Base-by-base conservation (phyloP, 2,329 filamentous ascomycete species). In the Dactylellina sp. region DNA sequence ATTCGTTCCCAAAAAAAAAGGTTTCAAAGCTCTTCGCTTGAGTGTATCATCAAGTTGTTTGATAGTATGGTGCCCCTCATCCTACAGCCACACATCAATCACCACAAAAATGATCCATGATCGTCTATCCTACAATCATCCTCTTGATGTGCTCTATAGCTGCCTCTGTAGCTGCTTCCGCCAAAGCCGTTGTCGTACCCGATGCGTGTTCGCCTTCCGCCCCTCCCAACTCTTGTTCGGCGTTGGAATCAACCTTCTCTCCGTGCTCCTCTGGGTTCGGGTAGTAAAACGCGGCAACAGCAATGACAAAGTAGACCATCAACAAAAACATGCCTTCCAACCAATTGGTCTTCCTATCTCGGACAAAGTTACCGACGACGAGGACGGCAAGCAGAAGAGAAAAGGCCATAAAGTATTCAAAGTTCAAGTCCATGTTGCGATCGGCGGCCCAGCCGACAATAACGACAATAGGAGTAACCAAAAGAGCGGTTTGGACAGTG, bases 321-420 rank as follows among this genome's bases (percentile, higher is more conserved):
- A 97, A 87, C 76, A 92, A 91, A 18, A 97, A 85, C 22, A 88
- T 86, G 1, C 93, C 93, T 80, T 97, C 93, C 2, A 97, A 86
- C 79, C 96, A 97, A 79, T 97, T 96, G 71, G 88, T 92, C 84
- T 95, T 95, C 76, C 91, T 88, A 79, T 97, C 93, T 56, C 93
- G 85, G 63, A 97, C 82, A 81, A 97, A 96, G 75, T 92, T 91
- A 0, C 93, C 92, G 44, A 96, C 91, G 0, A 93, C 92, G 42
- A 97, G 84, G 77, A 97, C 94, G 37, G 91, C 87, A 24, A 97
- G 85, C 66, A 97, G 88, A 7, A 97, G 84, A 76, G 96, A 85
- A 68, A 91, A 87, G n/a, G 95, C 86, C 82, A 96, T 92, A 83
- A 97, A 97, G 16, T 93, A 85, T 77, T 95, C 91, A 80, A 97